These are phyloP conservation scores for Phytophthora melonis DNA, from an alignment of 352 stramenopile species.

Conservation along the genomic window DNA sequence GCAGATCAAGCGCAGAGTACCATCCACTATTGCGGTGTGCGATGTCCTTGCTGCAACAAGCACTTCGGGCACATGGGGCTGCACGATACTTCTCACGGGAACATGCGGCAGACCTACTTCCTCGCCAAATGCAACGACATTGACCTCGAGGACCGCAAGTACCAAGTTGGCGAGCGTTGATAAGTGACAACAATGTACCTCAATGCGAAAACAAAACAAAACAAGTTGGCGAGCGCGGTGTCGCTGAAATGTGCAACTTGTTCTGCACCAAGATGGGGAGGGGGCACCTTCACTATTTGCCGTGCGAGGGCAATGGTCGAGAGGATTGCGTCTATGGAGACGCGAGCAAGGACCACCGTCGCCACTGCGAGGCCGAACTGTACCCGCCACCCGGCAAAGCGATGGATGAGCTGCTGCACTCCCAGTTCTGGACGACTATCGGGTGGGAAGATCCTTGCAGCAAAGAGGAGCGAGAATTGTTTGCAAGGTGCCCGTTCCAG, in stretches of 20 bases:
- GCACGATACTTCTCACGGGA: slow-evolving; percentile 68
- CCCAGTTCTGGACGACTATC: slow-evolving; percentile 46
- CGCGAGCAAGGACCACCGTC: slow-evolving; percentile 33
- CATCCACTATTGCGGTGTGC: slow-evolving; percentile 60
- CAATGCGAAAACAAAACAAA: too few species aligned
- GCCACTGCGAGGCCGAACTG: slow-evolving; percentile 41
- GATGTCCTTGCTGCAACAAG: slow-evolving; percentile 73
- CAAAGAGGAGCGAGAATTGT: slow-evolving; percentile 36
- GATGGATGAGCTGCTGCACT: slow-evolving; percentile 56
- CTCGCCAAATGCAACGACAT: slow-evolving; percentile 59
- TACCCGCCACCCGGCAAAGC: slow-evolving; percentile 25
- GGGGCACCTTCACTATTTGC: slow-evolving; percentile 47
- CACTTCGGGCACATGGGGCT: slow-evolving; percentile 52
- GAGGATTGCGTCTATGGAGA: slow-evolving; percentile 38
- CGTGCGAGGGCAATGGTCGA: slow-evolving; percentile 24
- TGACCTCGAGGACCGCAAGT: slow-evolving; percentile 52
- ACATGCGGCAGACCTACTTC: slow-evolving; percentile 79
- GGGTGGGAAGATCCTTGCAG: slow-evolving; percentile 52
- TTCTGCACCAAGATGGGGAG: slow-evolving; percentile 51
- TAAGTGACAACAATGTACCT: too few species aligned
- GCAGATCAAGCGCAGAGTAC: background rate
- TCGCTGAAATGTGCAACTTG: slow-evolving; percentile 58
- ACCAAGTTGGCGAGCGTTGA: slow-evolving; percentile 44
- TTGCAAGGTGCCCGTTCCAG: slow-evolving; percentile 44
- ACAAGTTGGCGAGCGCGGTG: slow-evolving; percentile 41